Conservation (phyloP, 306 rosid species). For the Ammopiptanthus mongolicus region DNA sequence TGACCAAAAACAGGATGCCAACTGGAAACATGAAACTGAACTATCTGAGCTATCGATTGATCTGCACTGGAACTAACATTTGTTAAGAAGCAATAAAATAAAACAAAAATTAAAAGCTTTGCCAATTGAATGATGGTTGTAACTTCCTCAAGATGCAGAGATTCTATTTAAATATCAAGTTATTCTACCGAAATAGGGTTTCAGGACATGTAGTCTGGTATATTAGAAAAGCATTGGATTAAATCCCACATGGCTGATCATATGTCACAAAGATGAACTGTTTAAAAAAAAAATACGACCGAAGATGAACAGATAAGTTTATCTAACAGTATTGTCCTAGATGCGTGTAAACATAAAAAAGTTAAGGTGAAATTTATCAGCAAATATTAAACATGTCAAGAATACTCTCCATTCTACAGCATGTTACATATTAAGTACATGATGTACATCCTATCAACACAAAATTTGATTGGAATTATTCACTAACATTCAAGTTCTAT, state of each 20-base stretch:
- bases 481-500: not conserved
- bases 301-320: not conserved
- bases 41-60: not conserved
- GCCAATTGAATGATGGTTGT: not conserved
- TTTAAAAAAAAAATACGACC: not conserved
- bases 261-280: not conserved
- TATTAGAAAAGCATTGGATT: not conserved
- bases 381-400: not conserved
- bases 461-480: not conserved
- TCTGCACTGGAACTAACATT: not conserved
- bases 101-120: not conserved
- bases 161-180: constrained; percentile 3
- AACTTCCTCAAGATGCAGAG: constrained; percentile 3
- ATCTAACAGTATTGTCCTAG: not conserved
- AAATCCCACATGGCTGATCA: not conserved
- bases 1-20: not conserved
- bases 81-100: not conserved
- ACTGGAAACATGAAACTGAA: not conserved
- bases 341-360: not conserved
- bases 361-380: not conserved
- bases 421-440: not conserved
- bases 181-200: not conserved
- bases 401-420: not conserved
- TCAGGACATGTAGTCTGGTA: not conserved
- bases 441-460: not conserved